These are phyloP conservation scores for Tulasnella sp. DNA, from an alignment of 768 basidiomycete species.

Conservation along the genomic window DNA sequence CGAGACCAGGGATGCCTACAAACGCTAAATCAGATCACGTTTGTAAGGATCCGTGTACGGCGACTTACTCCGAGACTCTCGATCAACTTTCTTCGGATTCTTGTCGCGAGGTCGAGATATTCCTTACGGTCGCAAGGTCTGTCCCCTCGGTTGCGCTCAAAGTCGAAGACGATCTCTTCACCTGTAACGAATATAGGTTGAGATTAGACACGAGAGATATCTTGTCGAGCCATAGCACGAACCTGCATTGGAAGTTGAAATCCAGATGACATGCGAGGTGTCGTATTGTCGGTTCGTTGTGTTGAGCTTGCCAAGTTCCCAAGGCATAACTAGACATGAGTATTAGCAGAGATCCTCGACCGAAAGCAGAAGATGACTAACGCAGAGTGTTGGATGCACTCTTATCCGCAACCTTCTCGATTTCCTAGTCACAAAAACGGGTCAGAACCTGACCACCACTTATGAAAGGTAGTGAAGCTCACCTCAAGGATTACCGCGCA, in stretches of 20 bases:
- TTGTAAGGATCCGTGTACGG: constrained; percentile 4
- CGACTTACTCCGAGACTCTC: constrained; percentile 62
- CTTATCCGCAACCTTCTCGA: constrained; percentile 68
- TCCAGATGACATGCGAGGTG: constrained; percentile 71
- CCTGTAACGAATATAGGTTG: constrained; percentile 77
- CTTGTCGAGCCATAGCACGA: not conserved
- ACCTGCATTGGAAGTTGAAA: constrained; percentile 75
- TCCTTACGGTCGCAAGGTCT: constrained; percentile 52
- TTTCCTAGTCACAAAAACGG: constrained; percentile 43
- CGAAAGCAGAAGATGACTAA: not conserved
- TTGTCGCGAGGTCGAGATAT: constrained; percentile 55
- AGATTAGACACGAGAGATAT: constrained; percentile 17
- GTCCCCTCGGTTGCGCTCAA: constrained; percentile 41
- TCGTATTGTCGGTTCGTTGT: constrained; percentile 62
- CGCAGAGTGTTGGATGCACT: constrained; percentile 31
- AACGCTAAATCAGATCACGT: constrained; percentile 19
- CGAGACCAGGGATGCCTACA: constrained; percentile 62
- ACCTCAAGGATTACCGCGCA: constrained; percentile 84
- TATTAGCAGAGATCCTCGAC: constrained; percentile 22
- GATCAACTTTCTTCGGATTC: constrained; percentile 56
- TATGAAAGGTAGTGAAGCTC: constrained; percentile 21
- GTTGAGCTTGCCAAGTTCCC: constrained; percentile 68
- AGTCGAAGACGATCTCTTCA: constrained; percentile 61
- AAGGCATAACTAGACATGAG: constrained; percentile 72
- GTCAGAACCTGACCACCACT: too few species aligned